These are phyloP conservation scores for Atkinsonella hypoxylon DNA, from an alignment of 2,329 filamentous ascomycete genomes.

Conservation along the genomic window DNA sequence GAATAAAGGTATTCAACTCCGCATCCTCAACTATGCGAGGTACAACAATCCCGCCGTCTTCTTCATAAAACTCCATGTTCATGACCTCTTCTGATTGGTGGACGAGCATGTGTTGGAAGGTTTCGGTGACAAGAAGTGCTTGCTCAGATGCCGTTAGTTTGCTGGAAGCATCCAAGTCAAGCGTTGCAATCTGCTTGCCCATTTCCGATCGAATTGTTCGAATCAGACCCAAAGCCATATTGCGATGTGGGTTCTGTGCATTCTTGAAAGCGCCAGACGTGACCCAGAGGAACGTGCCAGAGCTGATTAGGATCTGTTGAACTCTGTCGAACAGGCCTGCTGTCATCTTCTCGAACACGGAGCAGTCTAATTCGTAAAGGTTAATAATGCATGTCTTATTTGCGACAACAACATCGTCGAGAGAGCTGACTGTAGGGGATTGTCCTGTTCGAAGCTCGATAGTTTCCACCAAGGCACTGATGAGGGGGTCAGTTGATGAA, in stretches of 20 bases:
- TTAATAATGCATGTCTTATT: conserved; percentile 3
- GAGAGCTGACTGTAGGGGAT: conserved; percentile 11
- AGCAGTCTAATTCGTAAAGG: conserved; percentile 28
- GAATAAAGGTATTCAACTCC: conserved; percentile 16
- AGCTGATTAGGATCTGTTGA: conserved; percentile 6
- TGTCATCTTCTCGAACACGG: conserved; percentile 29
- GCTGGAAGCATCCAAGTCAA: conserved; percentile 29
- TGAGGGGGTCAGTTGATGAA: not conserved
- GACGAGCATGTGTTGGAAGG: not conserved
- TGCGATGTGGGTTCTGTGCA: conserved; percentile 25
- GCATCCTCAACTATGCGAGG: conserved; percentile 16
- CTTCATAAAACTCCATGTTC: conserved; percentile 20
- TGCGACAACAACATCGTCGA: not conserved
- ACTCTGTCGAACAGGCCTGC: not conserved
- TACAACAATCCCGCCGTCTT: conserved; percentile 16
- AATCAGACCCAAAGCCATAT: conserved; percentile 33
- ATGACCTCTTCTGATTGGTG: conserved; percentile 5
- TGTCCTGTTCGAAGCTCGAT: conserved; percentile 5
- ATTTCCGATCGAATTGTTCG: conserved; percentile 35
- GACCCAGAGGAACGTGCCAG: conserved; percentile 27
- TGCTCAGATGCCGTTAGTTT: conserved; percentile 2
- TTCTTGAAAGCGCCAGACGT: conserved; percentile 26
- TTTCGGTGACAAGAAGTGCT: not conserved
- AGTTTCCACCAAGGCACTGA: not conserved
- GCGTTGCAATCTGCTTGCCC: conserved; percentile 29